phyloP scores from a whole-genome alignment of 179 eudicot species.

The Sideroxylon spinosum region DNA sequence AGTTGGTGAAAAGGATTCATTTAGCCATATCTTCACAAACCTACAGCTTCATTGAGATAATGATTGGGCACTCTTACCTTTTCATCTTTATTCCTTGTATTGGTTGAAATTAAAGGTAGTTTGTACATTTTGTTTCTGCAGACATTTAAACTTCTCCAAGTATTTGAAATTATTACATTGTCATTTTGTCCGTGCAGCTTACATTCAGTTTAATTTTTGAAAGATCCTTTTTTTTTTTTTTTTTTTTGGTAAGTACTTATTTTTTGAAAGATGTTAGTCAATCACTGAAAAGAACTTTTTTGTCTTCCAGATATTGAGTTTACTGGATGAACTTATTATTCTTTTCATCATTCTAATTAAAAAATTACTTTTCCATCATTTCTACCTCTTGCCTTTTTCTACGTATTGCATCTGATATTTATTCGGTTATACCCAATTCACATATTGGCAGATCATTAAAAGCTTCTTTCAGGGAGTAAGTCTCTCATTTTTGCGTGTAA shows the following conservation, averaged over 20 bases:
- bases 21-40: neutral
- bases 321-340: neutral
- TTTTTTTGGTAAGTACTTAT: too few relatives aligned
- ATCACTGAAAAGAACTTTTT: neutral
- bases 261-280: too few relatives aligned
- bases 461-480: neutral
- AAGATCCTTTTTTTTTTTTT: neutral
- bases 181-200: slow-evolving; percentile 5
- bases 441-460: neutral
- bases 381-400: neutral
- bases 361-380: neutral
- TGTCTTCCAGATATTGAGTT: neutral
- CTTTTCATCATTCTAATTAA: too few relatives aligned
- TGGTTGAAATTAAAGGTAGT: neutral
- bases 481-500: neutral
- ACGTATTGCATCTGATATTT: neutral
- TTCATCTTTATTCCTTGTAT: neutral
- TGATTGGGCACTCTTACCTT: neutral
- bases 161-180: neutral
- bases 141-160: neutral
- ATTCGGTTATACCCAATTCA: neutral
- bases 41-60: neutral
- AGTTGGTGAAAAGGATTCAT: neutral
- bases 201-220: neutral
- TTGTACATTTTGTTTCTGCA: neutral